phyloP scores from a whole-genome alignment of 192 early-diverging fungal species.

The Allomyces javanicus region DNA sequence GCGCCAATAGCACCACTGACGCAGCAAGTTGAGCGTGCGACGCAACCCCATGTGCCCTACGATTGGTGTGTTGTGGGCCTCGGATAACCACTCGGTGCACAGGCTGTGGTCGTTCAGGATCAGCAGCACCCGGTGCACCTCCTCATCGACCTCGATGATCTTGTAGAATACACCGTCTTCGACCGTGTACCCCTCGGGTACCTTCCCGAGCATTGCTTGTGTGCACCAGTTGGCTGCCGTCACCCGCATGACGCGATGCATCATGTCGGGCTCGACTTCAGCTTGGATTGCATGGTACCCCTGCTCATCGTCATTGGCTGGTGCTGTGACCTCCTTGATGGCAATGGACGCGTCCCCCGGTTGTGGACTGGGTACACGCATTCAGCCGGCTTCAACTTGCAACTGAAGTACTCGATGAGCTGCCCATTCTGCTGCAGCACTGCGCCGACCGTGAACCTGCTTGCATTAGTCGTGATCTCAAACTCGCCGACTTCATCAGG shows the following conservation, averaged over 20 bases:
- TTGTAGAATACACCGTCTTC: no score
- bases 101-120: no score
- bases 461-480: conserved; percentile 5
- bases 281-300: background rate
- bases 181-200: no score
- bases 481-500: conserved; percentile 1
- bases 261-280: background rate
- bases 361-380: conserved; percentile 3
- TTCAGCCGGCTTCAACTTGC: background rate
- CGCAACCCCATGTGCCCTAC: background rate
- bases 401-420: conserved; percentile 2
- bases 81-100: background rate
- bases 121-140: no score
- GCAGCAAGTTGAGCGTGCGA: background rate
- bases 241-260: background rate
- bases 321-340: background rate
- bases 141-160: no score
- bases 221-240: background rate
- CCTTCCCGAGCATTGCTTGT: background rate
- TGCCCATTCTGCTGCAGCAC: conserved; percentile 3
- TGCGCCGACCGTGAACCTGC: conserved; percentile 1
- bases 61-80: background rate
- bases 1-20: background rate
- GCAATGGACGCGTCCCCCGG: conserved; percentile 1
- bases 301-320: background rate